phyloP scores from a whole-genome alignment of 1,139 yeast genomes.

The Geotrichum cucujoidarum region DNA sequence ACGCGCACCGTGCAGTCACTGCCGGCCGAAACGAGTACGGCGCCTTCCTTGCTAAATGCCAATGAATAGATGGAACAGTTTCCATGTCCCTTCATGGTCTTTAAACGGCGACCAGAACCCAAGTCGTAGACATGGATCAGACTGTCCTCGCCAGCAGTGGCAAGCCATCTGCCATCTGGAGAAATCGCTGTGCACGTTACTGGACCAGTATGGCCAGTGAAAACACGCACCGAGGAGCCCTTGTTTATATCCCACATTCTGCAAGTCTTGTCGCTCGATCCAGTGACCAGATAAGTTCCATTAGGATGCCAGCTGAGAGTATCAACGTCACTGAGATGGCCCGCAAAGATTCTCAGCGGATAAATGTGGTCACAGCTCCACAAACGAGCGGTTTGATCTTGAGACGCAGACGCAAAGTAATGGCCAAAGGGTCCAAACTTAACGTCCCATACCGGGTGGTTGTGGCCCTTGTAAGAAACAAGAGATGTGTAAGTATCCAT shows the following conservation, averaged over 20 bases:
- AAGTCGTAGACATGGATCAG: slow-evolving; percentile 90
- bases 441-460: slow-evolving; percentile 97
- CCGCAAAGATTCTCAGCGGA: slow-evolving; percentile 93
- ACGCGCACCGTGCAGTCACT: slow-evolving; percentile 91
- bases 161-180: slow-evolving; percentile 96
- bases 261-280: slow-evolving; percentile 91
- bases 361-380: slow-evolving; percentile 99
- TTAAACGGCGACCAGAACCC: slow-evolving; percentile 82
- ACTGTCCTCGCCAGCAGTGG: slow-evolving; percentile 92
- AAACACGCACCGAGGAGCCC: slow-evolving; percentile 89
- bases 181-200: slow-evolving; percentile 81
- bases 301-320: slow-evolving; percentile 95
- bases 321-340: slow-evolving; percentile 95
- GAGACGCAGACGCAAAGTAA: slow-evolving; percentile 95
- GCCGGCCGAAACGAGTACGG: slow-evolving; percentile 85
- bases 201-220: slow-evolving; percentile 89
- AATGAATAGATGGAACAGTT: slow-evolving; percentile 80
- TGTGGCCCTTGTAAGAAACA: slow-evolving; percentile 94
- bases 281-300: slow-evolving; percentile 88
- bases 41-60: slow-evolving; percentile 81
- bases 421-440: slow-evolving; percentile 92
- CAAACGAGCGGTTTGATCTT: slow-evolving; percentile 92
- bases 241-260: slow-evolving; percentile 96
- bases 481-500: slow-evolving; percentile 83
- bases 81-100: slow-evolving; percentile 84